Base-by-base conservation (phyloP, 768 basidiomycete genomes). In the Suillus decipiens region DNA sequence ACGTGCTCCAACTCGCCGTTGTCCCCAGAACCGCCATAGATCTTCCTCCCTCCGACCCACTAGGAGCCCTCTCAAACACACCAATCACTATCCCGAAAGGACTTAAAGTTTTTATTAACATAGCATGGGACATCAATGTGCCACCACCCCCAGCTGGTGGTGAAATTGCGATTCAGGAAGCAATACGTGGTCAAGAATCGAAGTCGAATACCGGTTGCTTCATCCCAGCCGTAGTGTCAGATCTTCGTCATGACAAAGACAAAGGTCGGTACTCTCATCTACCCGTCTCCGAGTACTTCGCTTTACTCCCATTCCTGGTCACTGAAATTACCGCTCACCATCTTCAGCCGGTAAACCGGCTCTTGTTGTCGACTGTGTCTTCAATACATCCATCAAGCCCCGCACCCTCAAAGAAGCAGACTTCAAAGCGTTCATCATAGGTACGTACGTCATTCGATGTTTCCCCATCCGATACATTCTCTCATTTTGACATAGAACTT, bases 291-390 rank as follows among this genome's bases (percentile, higher is more conserved):
- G 61, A 22, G 24, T 2, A 31, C n/a, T 33, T 45, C 55, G 61
- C 65, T 61, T 31, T 51, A 50, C 19, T 41, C 3, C 15, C 19
- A 48, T 36, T 37, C 62, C 71, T 51, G 11, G 36, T 37, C 28
- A 28, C 3, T 28, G 28, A 28, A 28, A 28, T 28, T 28, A 28
- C 28, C 28, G 28, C 28, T 28, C 28, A 28, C 28, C 28, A 3
- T 43, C 33, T 64, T 39, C 57, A 93, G 92, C 87, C 66, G 92
- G 91, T 5, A 88, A 88, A 37, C 78, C 83, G 0, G 82, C 86
- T 5, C 70, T 90, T 42, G 88, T 93, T 6, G 88, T 93, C 67
- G 92, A 93, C 73, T 88, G 87, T 66, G 78, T 93, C 1, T 87
- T 85, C 73, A 82, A 89, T 67, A 65, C 80, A 0, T 78, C 82